Evolutionary conservation across 768 basidiomycete genomes (phyloP).

Genomic region (Phaffia australis): DNA sequence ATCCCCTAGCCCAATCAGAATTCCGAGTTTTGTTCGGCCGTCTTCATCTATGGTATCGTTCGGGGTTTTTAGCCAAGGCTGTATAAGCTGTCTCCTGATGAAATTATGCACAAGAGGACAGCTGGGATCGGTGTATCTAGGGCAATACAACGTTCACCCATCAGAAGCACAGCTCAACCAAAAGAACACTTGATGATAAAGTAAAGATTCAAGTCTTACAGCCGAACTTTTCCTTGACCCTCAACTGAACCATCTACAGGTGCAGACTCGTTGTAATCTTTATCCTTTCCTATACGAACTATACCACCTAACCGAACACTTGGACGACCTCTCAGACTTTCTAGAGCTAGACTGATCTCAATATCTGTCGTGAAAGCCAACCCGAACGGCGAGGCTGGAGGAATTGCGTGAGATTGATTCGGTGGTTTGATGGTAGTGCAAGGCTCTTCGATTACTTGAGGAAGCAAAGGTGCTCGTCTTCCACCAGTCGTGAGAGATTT

Average conservation of each 20-base stretch:
- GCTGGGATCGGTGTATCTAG: constrained; percentile 8
- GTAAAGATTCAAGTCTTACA: not conserved
- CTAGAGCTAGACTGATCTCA: constrained; percentile 1
- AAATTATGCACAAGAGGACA: not conserved
- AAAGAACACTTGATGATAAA: not conserved
- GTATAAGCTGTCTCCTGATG: not conserved
- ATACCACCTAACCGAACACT: not conserved
- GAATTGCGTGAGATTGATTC: not conserved
- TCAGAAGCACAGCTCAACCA: not conserved
- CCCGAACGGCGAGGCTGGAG: not conserved
- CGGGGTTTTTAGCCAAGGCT: not conserved
- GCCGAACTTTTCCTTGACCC: constrained; percentile 5
- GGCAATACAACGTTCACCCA: too few species aligned
- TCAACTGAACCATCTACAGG: not conserved
- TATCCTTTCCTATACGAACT: not conserved
- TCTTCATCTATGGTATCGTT: not conserved
- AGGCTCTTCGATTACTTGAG: too few species aligned
- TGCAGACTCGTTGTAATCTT: not conserved
- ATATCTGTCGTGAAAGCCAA: not conserved
- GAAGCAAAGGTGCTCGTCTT: too few species aligned
- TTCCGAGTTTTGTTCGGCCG: not conserved
- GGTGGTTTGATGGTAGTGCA: too few species aligned
- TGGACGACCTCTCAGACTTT: constrained; percentile 1
- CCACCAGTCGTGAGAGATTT: too few species aligned
- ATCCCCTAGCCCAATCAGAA: not conserved